These are phyloP conservation scores for Rhizomucor pusillus DNA, from an alignment of 371 early-diverging fungal genomes.

Conservation along the genomic window DNA sequence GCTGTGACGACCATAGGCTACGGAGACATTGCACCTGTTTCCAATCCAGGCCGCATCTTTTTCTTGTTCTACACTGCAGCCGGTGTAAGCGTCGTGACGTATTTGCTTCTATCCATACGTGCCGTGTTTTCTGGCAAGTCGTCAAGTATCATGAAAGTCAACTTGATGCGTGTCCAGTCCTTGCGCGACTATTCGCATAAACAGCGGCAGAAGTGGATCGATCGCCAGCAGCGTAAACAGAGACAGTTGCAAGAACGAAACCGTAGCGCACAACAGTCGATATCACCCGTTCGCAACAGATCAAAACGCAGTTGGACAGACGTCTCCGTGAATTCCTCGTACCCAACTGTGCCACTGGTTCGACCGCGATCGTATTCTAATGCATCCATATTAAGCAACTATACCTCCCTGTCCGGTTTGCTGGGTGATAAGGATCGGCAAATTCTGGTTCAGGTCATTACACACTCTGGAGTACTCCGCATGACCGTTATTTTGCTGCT, in stretches of 20 bases:
- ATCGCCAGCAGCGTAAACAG: conserved; percentile 1
- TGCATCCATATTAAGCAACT: conserved; percentile 11
- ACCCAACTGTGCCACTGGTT: background rate
- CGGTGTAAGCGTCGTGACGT: conserved; percentile 17
- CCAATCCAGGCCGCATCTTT: conserved; percentile 12
- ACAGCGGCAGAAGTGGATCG: conserved; percentile 17
- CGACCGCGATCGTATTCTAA: conserved; percentile 10
- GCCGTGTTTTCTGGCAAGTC: conserved; percentile 17
- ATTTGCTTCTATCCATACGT: conserved; percentile 21
- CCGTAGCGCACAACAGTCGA: background rate
- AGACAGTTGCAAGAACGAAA: background rate
- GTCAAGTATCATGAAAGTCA: conserved; percentile 20
- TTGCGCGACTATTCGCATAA: conserved; percentile 12
- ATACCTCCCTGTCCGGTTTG: conserved; percentile 10
- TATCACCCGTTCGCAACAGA: background rate
- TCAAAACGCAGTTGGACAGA: background rate
- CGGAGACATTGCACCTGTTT: conserved; percentile 18
- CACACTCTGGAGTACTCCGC: conserved; percentile 13
- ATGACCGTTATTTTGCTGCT: conserved; percentile 13
- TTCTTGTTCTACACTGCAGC: conserved; percentile 14
- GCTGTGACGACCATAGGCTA: conserved; percentile 23
- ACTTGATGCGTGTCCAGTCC: conserved; percentile 20
- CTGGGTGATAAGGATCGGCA: conserved; percentile 15
- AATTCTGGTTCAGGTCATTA: conserved; percentile 19
- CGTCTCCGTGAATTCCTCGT: background rate